Base-by-base conservation (phyloP, 2,329 filamentous ascomycete species). In the Colletotrichum kahawae region DNA sequence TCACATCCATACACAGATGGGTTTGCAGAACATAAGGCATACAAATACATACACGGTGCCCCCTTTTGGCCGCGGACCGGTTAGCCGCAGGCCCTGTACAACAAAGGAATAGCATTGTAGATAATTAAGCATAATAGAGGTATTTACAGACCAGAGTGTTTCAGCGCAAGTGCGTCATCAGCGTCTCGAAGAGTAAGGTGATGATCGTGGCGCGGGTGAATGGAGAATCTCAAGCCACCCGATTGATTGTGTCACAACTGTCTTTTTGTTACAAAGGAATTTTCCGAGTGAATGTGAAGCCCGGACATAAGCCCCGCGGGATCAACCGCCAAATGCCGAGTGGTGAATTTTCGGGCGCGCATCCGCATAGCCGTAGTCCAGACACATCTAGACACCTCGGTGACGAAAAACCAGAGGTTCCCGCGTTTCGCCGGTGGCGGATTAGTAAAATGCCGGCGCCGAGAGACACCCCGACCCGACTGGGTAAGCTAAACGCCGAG, bases 391-490 rank as follows among this genome's bases (percentile, higher is more conserved):
- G 14, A 18, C 24, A 65, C 29, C 16, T 7, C 10, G 38, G 29
- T 71, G 68, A 75, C 38, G 38, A 43, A 43, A 43, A 43, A 43
- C 65, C 56, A 43, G 34, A 31, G 27, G 3, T 33, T n/a, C 29
- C 29, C 62, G 5, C 31, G n/a, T 21, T 21, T 34, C 54, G 12
- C n/a, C 10, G 48, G 57, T 10, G 67, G 64, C 73, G 70, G 74
- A 76, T 74, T 74, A 76, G 74, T 69, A 66, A 74, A 74, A 63
- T 75, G 68, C 69, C 72, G 38, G 67, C 36, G 38, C 72, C 72
- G 72, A 72, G 69, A 31, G 29, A 18, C 29, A 34, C 27, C 51
- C 66, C 54, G 7, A 38, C 31, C 56, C 57, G 59, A 18, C 56
- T 69, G 18, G 38, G 38, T 43, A n/a, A 43, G 38, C 38, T 43